A percentile compares a stretch with the other conserved stretches of the same genome.
Conservation (phyloP, 768 basidiomycete genomes). For the Cystobasidium ongulense region DNA sequence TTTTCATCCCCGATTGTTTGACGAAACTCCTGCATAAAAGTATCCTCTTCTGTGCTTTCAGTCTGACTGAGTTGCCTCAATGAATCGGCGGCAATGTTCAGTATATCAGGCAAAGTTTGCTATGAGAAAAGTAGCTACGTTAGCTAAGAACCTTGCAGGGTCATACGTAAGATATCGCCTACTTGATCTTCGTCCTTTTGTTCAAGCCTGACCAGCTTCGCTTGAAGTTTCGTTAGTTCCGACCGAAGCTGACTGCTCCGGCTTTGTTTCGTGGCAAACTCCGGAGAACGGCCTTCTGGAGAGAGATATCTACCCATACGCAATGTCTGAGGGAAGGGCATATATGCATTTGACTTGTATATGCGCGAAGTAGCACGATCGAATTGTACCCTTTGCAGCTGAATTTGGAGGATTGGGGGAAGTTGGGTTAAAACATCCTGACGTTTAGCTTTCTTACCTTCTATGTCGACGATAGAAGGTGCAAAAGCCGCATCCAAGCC, state of each 20-base stretch:
- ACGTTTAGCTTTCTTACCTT: conserved; percentile 77
- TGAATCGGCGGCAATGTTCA: background rate
- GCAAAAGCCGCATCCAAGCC: conserved; percentile 86
- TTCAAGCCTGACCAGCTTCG: conserved; percentile 47
- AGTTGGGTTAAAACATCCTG: conserved; percentile 75
- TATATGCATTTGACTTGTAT: conserved; percentile 92
- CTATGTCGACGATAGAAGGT: conserved; percentile 65
- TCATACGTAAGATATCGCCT: background rate
- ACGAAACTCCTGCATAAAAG: conserved; percentile 11
- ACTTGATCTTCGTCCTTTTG: conserved; percentile 27
- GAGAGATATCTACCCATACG: conserved; percentile 80
- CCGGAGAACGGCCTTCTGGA: conserved; percentile 50
- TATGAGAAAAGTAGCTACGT: background rate
- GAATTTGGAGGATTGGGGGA: conserved; percentile 86
- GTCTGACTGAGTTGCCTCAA: background rate
- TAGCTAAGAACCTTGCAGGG: no score
- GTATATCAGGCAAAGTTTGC: conserved; percentile 12
- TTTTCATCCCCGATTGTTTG: background rate
- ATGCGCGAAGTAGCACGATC: conserved; percentile 82
- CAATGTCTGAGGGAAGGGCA: conserved; percentile 77
- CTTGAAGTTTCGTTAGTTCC: conserved; percentile 58
- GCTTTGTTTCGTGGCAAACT: conserved; percentile 61
- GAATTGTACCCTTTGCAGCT: conserved; percentile 92
- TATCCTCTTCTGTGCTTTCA: background rate
- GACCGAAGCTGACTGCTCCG: conserved; percentile 63